Evolutionary conservation across 2,329 filamentous ascomycete species (phyloP), one percentile per base, ranked within the genome.

Genomic region (Amauroascus verrucosus): DNA sequence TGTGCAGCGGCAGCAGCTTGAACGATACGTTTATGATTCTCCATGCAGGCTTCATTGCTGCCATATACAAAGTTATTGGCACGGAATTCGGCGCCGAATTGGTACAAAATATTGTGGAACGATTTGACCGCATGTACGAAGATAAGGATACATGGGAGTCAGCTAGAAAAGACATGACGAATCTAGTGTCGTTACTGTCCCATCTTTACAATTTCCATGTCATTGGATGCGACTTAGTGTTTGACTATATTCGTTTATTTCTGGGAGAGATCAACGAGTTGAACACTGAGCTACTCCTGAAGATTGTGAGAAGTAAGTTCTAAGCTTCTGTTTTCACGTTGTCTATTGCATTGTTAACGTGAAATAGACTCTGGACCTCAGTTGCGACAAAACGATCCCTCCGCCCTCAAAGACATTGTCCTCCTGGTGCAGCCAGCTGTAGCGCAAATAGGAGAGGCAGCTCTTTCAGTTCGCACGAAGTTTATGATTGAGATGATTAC

Each of bases 401-500:
- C 86, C 33, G 77, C 91, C 0, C 73, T 98, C 48, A 95, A 95
- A 66, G 88, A 95, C 57, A 93, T 98, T 57, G 84, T 95, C 5
- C 74, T 84, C 9, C 76, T 88, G 48, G 79, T 97, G 54, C 86
- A 88, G 59, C 82, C 84, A 20, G 81, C 84, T 1, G 79, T 90
- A 2, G 75, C 80, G 0, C 82, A 81, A 56, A 73, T 78, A 33
- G 86, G 85, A 3, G 81, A 86, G 62, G 74, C 75, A 11, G 85
- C 82, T 18, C 74, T 95, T 26, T 91, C 89, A 1, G 86, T 90
- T 8, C 83, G 93, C 53, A 96, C 91, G 1, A 94, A 86, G 60
- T 96, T 96, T 70, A 97, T 97, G 90, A 86, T 98, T 49, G 91
- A 97, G 64, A 93, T 86, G 0, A 95, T 98, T 67, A 88, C 86